Conservation (phyloP, 768 basidiomycete species). For the Amylocystis lapponica region DNA sequence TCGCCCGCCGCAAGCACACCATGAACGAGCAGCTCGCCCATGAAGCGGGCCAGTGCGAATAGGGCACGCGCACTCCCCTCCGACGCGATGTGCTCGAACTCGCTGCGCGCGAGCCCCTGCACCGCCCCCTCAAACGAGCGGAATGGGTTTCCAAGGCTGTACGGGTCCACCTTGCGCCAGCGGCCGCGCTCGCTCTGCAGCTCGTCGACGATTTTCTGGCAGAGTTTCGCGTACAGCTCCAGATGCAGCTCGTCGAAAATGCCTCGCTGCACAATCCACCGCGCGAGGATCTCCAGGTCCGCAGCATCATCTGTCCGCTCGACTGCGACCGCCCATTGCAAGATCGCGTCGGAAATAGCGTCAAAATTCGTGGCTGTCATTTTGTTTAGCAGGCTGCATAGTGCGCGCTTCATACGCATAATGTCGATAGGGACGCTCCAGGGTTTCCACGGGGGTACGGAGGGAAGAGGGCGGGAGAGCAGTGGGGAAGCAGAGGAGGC, state of each 20-base stretch:
- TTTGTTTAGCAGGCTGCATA: conserved; percentile 56
- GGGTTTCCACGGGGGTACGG: conserved; percentile 14
- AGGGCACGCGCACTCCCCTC: background rate
- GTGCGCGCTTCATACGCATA: conserved; percentile 40
- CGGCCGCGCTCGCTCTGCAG: conserved; percentile 27
- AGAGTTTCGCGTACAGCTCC: conserved; percentile 47
- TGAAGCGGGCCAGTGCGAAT: conserved; percentile 9
- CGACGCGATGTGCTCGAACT: conserved; percentile 5
- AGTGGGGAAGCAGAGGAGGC: background rate
- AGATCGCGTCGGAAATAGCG: conserved; percentile 42
- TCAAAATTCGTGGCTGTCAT: conserved; percentile 48
- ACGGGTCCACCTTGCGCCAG: conserved; percentile 19
- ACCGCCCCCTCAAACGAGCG: conserved; percentile 12
- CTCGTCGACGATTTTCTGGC: conserved; percentile 40
- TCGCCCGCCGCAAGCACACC: conserved; percentile 17
- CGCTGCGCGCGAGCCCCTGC: conserved; percentile 5
- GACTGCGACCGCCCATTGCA: conserved; percentile 43
- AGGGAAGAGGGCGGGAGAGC: background rate
- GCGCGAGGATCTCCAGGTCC: conserved; percentile 44
- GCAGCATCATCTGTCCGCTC: conserved; percentile 41
- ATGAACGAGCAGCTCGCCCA: conserved; percentile 19
- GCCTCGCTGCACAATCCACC: conserved; percentile 48
- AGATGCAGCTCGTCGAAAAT: conserved; percentile 47
- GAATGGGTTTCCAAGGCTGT: conserved; percentile 15
- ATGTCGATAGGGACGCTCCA: conserved; percentile 25